Percentiles rank a stretch among this genome's conserved stretches.
phyloP scores from a whole-genome alignment of 208 protist genomes.

The Trypanosoma avium region DNA sequence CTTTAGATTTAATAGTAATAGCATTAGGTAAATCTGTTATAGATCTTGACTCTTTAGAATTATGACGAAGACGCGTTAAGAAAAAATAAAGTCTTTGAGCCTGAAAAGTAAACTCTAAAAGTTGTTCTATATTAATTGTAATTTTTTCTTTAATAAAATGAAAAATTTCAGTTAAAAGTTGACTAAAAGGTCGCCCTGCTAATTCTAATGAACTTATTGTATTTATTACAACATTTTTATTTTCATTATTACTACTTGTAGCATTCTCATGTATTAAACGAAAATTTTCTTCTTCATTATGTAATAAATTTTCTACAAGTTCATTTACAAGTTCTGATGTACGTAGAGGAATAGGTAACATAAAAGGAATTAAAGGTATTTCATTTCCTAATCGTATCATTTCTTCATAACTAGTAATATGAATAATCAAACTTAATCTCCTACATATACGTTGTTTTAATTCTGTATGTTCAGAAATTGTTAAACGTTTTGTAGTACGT shows the following conservation, averaged over 20 bases:
- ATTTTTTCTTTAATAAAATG: slow-evolving; percentile 14
- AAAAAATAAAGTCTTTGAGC: slow-evolving; percentile 23
- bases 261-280: not conserved
- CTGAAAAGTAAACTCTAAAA: slow-evolving; percentile 40
- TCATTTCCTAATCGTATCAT: slow-evolving; percentile 32
- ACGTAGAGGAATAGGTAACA: slow-evolving; percentile 35
- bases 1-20: slow-evolving; percentile 11
- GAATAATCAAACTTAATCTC: slow-evolving; percentile 58
- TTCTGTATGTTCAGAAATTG: slow-evolving; percentile 41
- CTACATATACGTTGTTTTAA: slow-evolving; percentile 59
- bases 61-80: slow-evolving; percentile 19
- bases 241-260: not conserved
- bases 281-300: slow-evolving; percentile 3
- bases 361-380: slow-evolving; percentile 45
- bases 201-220: not conserved
- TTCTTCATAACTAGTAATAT: slow-evolving; percentile 35
- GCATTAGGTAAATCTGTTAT: slow-evolving; percentile 12
- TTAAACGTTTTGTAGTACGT: slow-evolving; percentile 32
- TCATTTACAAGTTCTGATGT: slow-evolving; percentile 36
- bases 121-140: slow-evolving; percentile 30
- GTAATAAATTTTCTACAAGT: slow-evolving; percentile 38
- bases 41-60: slow-evolving; percentile 14
- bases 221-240: not conserved
- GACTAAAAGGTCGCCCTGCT: not conserved
- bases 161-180: slow-evolving; percentile 30